phyloP scores from a whole-genome alignment of 1,284 basidiomycete species.

The Pseudozyma thailandica region DNA sequence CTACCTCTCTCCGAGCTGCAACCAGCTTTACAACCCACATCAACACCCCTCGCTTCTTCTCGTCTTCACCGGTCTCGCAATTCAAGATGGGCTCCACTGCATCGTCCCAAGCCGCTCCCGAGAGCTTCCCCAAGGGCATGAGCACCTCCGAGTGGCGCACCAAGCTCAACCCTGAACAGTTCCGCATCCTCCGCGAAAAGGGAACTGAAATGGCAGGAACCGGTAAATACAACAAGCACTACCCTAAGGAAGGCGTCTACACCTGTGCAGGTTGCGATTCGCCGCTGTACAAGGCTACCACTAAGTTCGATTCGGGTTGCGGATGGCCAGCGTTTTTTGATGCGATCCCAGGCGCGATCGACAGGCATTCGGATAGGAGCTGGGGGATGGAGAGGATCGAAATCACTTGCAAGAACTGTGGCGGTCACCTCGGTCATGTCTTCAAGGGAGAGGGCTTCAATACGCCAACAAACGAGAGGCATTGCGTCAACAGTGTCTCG shows the following conservation, averaged over 20 bases:
- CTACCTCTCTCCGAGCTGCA: neutral
- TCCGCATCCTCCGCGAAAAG: conserved; percentile 84
- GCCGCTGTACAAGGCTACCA: conserved; percentile 74
- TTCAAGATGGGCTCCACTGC: conserved; percentile 49
- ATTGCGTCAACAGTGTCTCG: conserved; percentile 83
- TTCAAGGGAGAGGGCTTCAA: conserved; percentile 84
- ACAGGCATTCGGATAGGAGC: conserved; percentile 70
- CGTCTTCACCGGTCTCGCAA: neutral
- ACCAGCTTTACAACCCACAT: conserved; percentile 1
- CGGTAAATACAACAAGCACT: conserved; percentile 80
- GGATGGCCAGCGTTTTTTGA: conserved; percentile 99
- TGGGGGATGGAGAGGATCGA: conserved; percentile 74
- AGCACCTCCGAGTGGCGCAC: conserved; percentile 87
- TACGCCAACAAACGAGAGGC: conserved; percentile 75
- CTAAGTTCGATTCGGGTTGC: conserved; percentile 92
- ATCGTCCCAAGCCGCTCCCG: conserved; percentile 36
- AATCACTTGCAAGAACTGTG: conserved; percentile 80
- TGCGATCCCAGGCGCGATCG: conserved; percentile 90
- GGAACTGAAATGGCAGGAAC: conserved; percentile 84
- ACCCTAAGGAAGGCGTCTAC: conserved; percentile 75
- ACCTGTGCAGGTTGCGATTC: conserved; percentile 69
- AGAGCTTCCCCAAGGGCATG: conserved; percentile 70
- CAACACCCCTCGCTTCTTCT: conserved; percentile 22
- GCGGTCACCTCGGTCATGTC: conserved; percentile 90
- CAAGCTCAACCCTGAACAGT: conserved; percentile 85